Evolutionary conservation across 177 flowering plant species (phyloP), one percentile per base, ranked within the genome.

Genomic region (Vitis hybrid): DNA sequence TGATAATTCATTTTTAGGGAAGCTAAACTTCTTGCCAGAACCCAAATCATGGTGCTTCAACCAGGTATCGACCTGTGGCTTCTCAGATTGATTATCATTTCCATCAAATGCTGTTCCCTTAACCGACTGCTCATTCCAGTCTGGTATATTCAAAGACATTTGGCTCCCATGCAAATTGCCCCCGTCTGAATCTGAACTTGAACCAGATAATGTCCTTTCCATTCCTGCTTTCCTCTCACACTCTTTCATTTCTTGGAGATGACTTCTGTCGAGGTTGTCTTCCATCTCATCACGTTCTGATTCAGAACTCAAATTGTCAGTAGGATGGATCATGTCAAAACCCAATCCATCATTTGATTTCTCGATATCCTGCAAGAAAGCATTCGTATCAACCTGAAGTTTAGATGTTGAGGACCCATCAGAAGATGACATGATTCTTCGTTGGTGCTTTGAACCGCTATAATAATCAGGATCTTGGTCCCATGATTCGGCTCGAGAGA

Each of bases 401-500:
- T 51, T 59, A 39, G 76, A 58, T 75, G 55, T 61, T 15, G 55
- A 31, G 3, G 65, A 64, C 15, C 51, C 62, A 19, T 72, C 66
- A 20, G 56, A 53, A 2, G 71, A 72, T 8, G 50, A 60, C 19
- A 29, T 6, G 5, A 63, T 76, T 71, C 51, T 74, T 45, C 50
- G 11, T 50, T 53, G 48, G 31, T 68, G 51, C 58, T 49, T 55
- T 1, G 71, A 70, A 72, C 76, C 75, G 49, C 70, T 52, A 9
- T 73, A 67, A 77, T 80, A 78, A 64, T 76, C 81, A 19, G 78
- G 62, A 58, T 77, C 71, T 16, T 65, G 49, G 55, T 74, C 71
- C 2, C n/a, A 73, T 14, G 86, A 74, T 48, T 74, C 80, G 10
- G 78, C 70, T 33, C 72, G 73, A 1, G 91, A 88, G 68, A 91